Evolutionary conservation across 257 asterid species (phyloP), one percentile per base, ranked within the genome.

Genomic region (Avicennia marina): DNA sequence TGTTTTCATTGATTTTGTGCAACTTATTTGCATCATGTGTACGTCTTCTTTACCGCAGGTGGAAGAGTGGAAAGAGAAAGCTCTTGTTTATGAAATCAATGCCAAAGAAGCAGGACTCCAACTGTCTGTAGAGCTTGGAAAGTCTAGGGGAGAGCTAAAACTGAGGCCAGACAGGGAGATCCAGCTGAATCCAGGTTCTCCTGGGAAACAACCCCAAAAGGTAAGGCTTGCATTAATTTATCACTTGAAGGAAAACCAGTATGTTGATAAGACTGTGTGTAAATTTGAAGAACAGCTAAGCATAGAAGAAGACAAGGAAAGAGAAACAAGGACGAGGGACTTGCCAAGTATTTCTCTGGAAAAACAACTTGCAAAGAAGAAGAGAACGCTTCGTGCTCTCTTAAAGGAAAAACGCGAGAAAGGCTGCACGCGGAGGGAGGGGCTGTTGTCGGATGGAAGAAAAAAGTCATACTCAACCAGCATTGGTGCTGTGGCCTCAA

Each of bases 351-450:
- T 84, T 53, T 78, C 95, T 15, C 40, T 86, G 2, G 90, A 84
- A 22, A 90, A 77, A 53, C 98, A 80, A 46, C 76, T 90, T 1
- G 90, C 90, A 8, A 84, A 75, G 71, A 96, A 87, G 83, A 85
- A 80, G 64, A 65, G 75, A 34, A 68, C 72, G 67, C 73, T 73
- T 21, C 38, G 60, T 34, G 67, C 64, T 9, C 80, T 55, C 21
- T 25, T 63, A 1, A 77, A 64, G 69, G 84, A 79, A 45, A 72
- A 64, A 24, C 56, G 41, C 6, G 72, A 64, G 19, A 51, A 53
- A 50, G 41, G 54, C 22, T 25, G 62, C 50, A 66, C 29, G 19
- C 56, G 4, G 34, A 29, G 41, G 13, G 29, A 27, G 81, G 64
- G 38, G 20, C 49, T 46, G n/a, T 42, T 27, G 16, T 54, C 40